A percentile compares a stretch with the other conserved stretches of the same genome.
These are phyloP conservation scores for Serendipita vermifera DNA, from an alignment of 768 basidiomycete genomes.

Conservation along the genomic window DNA sequence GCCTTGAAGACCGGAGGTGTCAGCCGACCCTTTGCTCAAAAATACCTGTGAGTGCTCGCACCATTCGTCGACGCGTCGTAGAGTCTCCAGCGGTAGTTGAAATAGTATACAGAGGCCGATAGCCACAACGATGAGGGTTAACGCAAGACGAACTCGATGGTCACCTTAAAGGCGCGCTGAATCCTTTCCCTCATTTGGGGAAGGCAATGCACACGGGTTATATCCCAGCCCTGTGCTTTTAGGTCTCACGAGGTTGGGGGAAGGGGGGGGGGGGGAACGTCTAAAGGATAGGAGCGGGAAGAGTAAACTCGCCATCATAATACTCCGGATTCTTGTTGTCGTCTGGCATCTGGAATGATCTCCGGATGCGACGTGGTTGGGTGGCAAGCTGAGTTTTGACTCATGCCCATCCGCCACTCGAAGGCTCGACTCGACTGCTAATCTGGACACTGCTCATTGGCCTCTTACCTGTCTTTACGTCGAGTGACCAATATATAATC, in stretches of 20 bases:
- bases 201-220: conserved; percentile 16
- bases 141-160: conserved; percentile 13
- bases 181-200: conserved; percentile 17
- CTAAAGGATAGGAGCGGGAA: no score
- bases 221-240: conserved; percentile 13
- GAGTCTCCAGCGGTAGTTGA: neutral
- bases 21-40: neutral
- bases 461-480: no score
- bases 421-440: no score
- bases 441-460: no score
- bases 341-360: no score
- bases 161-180: conserved; percentile 12
- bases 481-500: no score
- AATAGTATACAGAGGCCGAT: neutral
- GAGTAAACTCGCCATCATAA: no score
- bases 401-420: no score
- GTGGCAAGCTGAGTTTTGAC: no score
- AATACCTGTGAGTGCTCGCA: conserved; percentile 9
- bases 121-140: neutral
- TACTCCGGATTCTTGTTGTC: no score
- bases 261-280: no score
- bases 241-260: conserved; percentile 13
- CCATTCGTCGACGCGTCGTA: conserved; percentile 16
- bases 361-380: no score
- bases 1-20: neutral